phyloP scores from a whole-genome alignment of 805 yeast genomes.

The Kuraishia cidri region DNA sequence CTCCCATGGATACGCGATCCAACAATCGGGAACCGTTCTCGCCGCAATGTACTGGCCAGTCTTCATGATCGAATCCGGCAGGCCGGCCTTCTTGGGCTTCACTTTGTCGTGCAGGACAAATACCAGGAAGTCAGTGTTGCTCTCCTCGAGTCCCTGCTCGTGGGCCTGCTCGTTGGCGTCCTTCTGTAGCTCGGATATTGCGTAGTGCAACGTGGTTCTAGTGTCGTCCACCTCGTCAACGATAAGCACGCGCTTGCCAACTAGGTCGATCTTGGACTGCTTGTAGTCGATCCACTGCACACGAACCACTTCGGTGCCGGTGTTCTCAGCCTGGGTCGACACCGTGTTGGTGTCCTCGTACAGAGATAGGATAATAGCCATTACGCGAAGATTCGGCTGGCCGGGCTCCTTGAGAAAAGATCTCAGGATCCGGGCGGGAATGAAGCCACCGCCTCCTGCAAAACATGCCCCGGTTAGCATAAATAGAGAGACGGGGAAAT shows the following conservation, averaged over 20 bases:
- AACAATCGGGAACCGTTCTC: conserved; percentile 61
- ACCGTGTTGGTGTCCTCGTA: conserved; percentile 73
- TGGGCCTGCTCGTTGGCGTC: conserved; percentile 58
- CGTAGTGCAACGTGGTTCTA: conserved; percentile 76
- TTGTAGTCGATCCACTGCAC: conserved; percentile 80
- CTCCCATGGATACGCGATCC: conserved; percentile 86
- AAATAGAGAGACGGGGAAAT: conserved; percentile 6
- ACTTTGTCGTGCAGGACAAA: conserved; percentile 73
- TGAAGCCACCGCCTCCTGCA: conserved; percentile 84
- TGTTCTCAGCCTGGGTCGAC: conserved; percentile 44
- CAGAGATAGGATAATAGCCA: conserved; percentile 88
- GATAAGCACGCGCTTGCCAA: conserved; percentile 63
- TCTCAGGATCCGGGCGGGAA: conserved; percentile 93
- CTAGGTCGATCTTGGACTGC: conserved; percentile 50
- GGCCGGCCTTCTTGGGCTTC: conserved; percentile 63
- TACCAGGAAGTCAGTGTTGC: conserved; percentile 58
- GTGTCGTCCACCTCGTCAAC: conserved; percentile 87
- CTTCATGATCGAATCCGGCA: conserved; percentile 55
- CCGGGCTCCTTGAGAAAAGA: conserved; percentile 87
- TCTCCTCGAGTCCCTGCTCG: conserved; percentile 39
- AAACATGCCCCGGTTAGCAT: conserved; percentile 3
- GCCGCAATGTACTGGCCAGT: conserved; percentile 64
- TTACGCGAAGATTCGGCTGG: conserved; percentile 81
- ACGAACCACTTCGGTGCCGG: conserved; percentile 65
- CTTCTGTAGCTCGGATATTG: conserved; percentile 62